Conservation (phyloP, 1,284 basidiomycete species). For the Boletus hoseneyae region DNA sequence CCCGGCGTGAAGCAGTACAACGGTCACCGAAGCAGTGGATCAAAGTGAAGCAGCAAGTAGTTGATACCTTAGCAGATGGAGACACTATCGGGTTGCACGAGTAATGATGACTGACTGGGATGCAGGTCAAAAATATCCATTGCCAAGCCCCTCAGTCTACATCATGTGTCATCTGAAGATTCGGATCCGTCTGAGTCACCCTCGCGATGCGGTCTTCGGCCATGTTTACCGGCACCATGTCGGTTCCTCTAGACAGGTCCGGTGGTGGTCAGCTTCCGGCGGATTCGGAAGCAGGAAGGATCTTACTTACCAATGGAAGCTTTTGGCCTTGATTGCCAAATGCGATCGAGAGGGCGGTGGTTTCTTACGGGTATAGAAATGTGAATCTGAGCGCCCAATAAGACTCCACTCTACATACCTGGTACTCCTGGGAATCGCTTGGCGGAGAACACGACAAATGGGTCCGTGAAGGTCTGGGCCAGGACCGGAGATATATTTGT, state of each 20-base stretch:
- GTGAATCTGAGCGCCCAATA: constrained; percentile 13
- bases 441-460: constrained; percentile 88
- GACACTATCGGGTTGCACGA: constrained; percentile 22
- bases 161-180: constrained; percentile 41
- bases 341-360: constrained; percentile 85
- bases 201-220: constrained; percentile 47
- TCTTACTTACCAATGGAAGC: constrained; percentile 76
- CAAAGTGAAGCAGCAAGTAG: constrained; percentile 16
- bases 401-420: constrained; percentile 47
- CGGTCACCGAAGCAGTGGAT: constrained; percentile 21
- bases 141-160: constrained; percentile 1
- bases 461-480: constrained; percentile 81
- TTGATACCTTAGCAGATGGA: constrained; percentile 29
- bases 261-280: constrained; percentile 28
- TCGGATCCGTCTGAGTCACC: constrained; percentile 50
- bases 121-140: constrained; percentile 12
- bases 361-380: constrained; percentile 48
- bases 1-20: constrained; percentile 23
- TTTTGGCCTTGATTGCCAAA: constrained; percentile 91
- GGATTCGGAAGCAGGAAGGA: constrained; percentile 21
- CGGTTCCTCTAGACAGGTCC: constrained; percentile 56
- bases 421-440: constrained; percentile 93
- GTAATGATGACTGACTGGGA: constrained; percentile 24
- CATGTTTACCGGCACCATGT: constrained; percentile 55
- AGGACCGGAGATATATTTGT: constrained; percentile 68